phyloP scores from a whole-genome alignment of 495 filamentous ascomycete genomes.

The Xylaria intraflava region DNA sequence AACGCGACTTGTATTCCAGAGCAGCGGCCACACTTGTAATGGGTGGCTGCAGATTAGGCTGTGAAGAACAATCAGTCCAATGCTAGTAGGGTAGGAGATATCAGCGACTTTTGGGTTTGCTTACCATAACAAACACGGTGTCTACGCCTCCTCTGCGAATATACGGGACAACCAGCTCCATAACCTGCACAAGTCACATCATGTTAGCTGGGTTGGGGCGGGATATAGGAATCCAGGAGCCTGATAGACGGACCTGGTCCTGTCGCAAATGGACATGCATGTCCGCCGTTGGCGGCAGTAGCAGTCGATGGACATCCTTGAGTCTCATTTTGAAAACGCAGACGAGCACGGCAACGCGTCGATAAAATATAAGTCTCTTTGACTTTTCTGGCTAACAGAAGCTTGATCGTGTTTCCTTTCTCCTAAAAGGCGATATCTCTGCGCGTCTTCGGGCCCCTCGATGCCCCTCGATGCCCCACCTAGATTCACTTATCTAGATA shows the following conservation, averaged over 20 bases:
- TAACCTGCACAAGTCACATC: constrained; percentile 43
- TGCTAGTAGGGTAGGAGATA: not conserved
- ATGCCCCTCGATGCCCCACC: not conserved
- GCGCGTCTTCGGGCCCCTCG: not conserved
- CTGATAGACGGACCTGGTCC: constrained; percentile 36
- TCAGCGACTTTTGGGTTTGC: constrained; percentile 6
- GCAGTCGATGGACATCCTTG: constrained; percentile 36
- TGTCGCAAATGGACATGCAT: constrained; percentile 66
- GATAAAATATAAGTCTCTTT: too few relatives aligned
- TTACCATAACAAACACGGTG: constrained; percentile 58
- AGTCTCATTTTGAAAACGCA: constrained; percentile 30
- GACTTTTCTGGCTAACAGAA: not conserved
- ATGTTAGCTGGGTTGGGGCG: not conserved
- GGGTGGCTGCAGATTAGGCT: constrained; percentile 66
- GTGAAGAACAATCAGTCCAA: constrained; percentile 5
- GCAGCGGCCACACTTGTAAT: constrained; percentile 68
- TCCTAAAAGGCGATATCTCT: not conserved
- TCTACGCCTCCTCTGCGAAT: constrained; percentile 65
- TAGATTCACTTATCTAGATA: not conserved
- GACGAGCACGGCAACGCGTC: not conserved
- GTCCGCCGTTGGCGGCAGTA: constrained; percentile 64
- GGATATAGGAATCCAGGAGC: not conserved
- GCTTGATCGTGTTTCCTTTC: not conserved
- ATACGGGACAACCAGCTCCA: constrained; percentile 71
- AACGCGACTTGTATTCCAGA: constrained; percentile 62